Conservation (phyloP, 2,329 filamentous ascomycete species). For the Cladophialophora yegresii region DNA sequence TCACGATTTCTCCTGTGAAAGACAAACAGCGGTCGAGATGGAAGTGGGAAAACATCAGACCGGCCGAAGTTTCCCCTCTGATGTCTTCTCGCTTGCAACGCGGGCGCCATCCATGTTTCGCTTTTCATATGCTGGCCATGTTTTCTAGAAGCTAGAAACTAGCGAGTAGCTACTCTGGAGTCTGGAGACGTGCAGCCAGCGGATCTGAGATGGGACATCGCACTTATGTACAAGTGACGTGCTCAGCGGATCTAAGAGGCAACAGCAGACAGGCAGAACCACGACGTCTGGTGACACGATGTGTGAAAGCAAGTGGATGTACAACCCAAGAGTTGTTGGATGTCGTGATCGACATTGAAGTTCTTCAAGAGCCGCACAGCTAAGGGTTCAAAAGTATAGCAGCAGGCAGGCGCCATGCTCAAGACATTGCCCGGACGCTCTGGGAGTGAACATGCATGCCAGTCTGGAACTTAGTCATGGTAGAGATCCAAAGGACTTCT, state of each 20-base stretch:
- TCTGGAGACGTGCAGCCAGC: too few relatives aligned
- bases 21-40: neutral
- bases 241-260: neutral
- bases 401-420: neutral
- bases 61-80: neutral
- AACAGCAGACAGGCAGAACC: neutral
- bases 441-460: neutral
- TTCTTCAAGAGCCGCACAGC: neutral
- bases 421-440: neutral
- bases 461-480: neutral
- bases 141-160: too few relatives aligned
- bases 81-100: neutral
- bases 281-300: neutral
- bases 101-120: neutral
- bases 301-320: neutral
- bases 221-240: neutral
- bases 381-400: neutral
- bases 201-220: neutral
- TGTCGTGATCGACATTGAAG: neutral
- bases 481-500: neutral
- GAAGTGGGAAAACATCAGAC: neutral
- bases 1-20: neutral
- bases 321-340: neutral
- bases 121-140: neutral
- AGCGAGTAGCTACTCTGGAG: too few relatives aligned